A percentile compares a stretch with the other conserved stretches of the same genome.
These are phyloP conservation scores for Pseudohyphozyma bogoriensis DNA, from an alignment of 768 basidiomycete genomes.

Conservation along the genomic window DNA sequence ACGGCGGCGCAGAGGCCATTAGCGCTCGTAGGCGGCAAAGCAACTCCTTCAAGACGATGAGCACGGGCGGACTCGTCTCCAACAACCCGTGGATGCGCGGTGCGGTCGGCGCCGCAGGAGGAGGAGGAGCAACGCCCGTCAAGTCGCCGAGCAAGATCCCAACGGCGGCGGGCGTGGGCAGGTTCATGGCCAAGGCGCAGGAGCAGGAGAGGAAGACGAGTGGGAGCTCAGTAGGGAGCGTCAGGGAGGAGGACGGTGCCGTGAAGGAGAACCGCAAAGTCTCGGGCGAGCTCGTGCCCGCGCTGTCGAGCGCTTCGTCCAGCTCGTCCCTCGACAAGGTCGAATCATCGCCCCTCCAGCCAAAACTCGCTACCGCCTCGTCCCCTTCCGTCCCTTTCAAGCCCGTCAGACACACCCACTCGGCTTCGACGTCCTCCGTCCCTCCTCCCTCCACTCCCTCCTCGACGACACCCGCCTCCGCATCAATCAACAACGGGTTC, in stretches of 20 bases:
- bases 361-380: neutral
- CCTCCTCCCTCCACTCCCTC: no score
- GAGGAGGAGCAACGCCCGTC: no score
- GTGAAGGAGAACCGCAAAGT: conserved; percentile 28
- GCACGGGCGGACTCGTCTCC: conserved; percentile 17
- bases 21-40: conserved; percentile 12
- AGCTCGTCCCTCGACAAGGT: neutral
- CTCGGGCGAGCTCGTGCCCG: conserved; percentile 14
- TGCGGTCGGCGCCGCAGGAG: neutral
- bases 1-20: conserved; percentile 23
- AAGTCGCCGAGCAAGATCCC: no score
- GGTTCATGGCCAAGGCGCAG: no score
- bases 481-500: no score
- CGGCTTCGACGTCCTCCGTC: no score
- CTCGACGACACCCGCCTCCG: no score
- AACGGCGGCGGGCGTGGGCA: no score
- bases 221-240: no score
- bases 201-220: no score
- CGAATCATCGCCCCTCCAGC: neutral
- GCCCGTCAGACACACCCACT: neutral
- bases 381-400: conserved; percentile 18
- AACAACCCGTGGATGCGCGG: conserved; percentile 17
- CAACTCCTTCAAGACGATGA: conserved; percentile 26
- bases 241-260: conserved; percentile 3
- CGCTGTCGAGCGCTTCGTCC: no score